These are phyloP conservation scores for Decorospora gaudefroyi DNA, from an alignment of 2,329 filamentous ascomycete genomes.

Conservation along the genomic window DNA sequence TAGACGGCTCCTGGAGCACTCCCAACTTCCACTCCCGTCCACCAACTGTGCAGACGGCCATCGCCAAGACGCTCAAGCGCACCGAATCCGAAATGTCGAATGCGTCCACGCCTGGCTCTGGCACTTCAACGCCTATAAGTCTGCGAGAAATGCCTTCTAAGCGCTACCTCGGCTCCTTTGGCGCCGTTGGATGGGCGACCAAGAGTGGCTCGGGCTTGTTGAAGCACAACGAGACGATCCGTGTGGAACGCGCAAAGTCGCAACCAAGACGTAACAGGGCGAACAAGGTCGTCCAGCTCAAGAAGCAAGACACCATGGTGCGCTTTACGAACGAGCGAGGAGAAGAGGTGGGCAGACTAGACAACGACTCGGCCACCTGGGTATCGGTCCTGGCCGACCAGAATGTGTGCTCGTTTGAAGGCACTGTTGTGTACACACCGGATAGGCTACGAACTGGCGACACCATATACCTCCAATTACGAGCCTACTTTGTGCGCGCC, in stretches of 20 bases:
- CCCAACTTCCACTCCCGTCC: conserved; percentile 26
- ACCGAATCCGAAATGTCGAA: conserved; percentile 34
- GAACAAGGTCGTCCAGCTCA: conserved; percentile 59
- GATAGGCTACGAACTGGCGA: conserved; percentile 87
- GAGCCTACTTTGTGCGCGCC: conserved; percentile 72
- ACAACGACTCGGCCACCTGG: conserved; percentile 87
- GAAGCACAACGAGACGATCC: conserved; percentile 79
- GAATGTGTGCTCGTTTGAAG: conserved; percentile 83
- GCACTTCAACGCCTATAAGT: conserved; percentile 22
- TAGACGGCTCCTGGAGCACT: conserved; percentile 65
- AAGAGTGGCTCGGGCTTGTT: conserved; percentile 76
- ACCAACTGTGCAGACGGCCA: conserved; percentile 27
- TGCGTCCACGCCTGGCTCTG: conserved; percentile 30
- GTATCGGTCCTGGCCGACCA: conserved; percentile 92
- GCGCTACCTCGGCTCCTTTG: conserved; percentile 89
- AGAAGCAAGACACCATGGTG: conserved; percentile 82
- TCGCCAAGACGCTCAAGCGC: conserved; percentile 30
- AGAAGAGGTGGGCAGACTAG: conserved; percentile 81
- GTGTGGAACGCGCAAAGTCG: conserved; percentile 82
- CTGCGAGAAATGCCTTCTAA: conserved; percentile 56
- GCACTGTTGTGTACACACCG: conserved; percentile 84
- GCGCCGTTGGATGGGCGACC: conserved; percentile 89
- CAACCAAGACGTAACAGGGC: conserved; percentile 55
- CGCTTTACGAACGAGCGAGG: conserved; percentile 82
- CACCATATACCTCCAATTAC: conserved; percentile 87